These are phyloP conservation scores for Daldinia vernicosa DNA, from an alignment of 495 filamentous ascomycete genomes.

Conservation along the genomic window DNA sequence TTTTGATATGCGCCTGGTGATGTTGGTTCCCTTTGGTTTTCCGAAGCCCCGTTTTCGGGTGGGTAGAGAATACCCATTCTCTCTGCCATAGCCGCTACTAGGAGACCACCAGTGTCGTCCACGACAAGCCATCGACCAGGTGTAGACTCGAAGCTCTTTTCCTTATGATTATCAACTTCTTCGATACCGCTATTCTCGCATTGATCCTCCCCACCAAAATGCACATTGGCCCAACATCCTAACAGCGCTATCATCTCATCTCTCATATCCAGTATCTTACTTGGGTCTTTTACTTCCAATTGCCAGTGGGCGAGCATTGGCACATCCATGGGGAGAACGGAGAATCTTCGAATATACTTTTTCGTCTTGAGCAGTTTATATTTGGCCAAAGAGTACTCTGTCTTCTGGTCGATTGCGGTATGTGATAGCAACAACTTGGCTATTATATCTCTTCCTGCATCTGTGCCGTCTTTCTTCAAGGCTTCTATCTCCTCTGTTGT, in stretches of 20 bases:
- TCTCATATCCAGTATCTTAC: slow-evolving; percentile 85
- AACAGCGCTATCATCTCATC: slow-evolving; percentile 82
- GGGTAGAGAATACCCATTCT: slow-evolving; percentile 83
- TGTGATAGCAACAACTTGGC: slow-evolving; percentile 86
- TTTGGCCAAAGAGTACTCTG: slow-evolving; percentile 89
- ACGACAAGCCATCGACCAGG: slow-evolving; percentile 77
- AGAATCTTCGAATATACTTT: slow-evolving; percentile 91
- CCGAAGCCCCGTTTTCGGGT: slow-evolving; percentile 49
- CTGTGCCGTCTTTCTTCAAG: slow-evolving; percentile 79
- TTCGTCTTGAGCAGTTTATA: slow-evolving; percentile 93
- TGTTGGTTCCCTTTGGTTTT: slow-evolving; percentile 45
- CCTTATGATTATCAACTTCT: slow-evolving; percentile 5
- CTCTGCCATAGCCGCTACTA: slow-evolving; percentile 90
- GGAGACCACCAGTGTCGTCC: slow-evolving; percentile 87
- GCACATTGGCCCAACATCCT: slow-evolving; percentile 62
- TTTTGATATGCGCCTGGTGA: slow-evolving; percentile 15
- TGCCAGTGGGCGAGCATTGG: slow-evolving; percentile 75
- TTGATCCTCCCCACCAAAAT: slow-evolving; percentile 54
- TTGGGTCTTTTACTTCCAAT: slow-evolving; percentile 77
- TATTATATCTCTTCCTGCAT: slow-evolving; percentile 87
- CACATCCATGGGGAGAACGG: slow-evolving; percentile 82
- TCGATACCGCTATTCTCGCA: slow-evolving; percentile 44
- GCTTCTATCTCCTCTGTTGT: slow-evolving; percentile 89
- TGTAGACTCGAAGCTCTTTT: slow-evolving; percentile 22
- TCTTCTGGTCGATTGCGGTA: slow-evolving; percentile 89